Base-by-base conservation (phyloP, 2,329 filamentous ascomycete genomes). In the Hymenoscyphus linearis region DNA sequence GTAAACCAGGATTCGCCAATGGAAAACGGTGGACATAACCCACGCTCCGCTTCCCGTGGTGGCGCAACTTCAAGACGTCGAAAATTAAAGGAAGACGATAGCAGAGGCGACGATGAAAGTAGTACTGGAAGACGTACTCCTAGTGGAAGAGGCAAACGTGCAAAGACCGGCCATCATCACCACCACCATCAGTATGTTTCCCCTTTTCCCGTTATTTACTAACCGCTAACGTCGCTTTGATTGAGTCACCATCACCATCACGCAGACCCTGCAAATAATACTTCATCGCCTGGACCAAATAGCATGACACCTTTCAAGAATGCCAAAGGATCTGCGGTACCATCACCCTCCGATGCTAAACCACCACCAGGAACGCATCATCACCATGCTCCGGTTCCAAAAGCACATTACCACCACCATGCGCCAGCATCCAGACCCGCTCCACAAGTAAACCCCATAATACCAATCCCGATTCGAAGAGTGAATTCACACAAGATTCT, bases 41-140 rank as follows among this genome's bases (percentile, higher is more conserved):
- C 73, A 60, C 76, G 80, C 37, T 75, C 75, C 40, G 69, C 71
- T 13, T 78, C 78, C 59, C 63, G 64, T 4, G 77, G 78, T 79
- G 83, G 52, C 14, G 57, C 18, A 6, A 22, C 55, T 5, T 81
- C 50, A 10, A 85, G 86, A 71, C 82, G 87, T 61, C 81, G 90
- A 64, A 90, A 91, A 73, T 78, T 87, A 2, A 91, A 91, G 71
- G 90, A 96, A 58, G 91, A 95, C 52, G 88, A 91, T 3, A 74
- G 74, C 34, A 83, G 82, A 64, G 79, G 80, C 35, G 91, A 85
- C 62, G 90, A 85, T 63, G 90, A 95, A 61, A 85, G 85, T 61
- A 83, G 79, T 61, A 83, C 82, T 36, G 87, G 86, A 27, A 79
- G 85, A 67, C 78, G 78, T 13, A 87, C 87, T 1, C 85, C 87